Percentiles rank a stretch among this genome's conserved stretches.
Conservation (phyloP, 257 asterid species). For the Paulownia fortunei region DNA sequence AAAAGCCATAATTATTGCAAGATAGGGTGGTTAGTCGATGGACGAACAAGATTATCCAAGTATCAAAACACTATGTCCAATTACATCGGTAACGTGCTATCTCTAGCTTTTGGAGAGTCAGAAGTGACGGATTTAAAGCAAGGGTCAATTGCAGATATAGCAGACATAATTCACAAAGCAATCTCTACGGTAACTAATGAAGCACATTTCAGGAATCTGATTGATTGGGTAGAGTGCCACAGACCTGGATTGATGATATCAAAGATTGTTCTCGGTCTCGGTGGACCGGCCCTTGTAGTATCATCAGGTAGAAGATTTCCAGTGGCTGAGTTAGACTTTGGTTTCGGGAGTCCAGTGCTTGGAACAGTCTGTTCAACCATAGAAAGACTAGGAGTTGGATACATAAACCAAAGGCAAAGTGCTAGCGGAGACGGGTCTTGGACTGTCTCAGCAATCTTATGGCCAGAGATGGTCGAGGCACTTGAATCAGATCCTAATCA, state of each 20-base stretch:
- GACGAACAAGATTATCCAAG: constrained; percentile 46
- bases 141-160: constrained; percentile 43
- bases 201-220: constrained; percentile 55
- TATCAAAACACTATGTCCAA: constrained; percentile 33
- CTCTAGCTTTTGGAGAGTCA: constrained; percentile 50
- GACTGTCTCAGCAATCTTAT: constrained; percentile 59
- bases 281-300: constrained; percentile 52
- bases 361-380: constrained; percentile 60
- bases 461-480: constrained; percentile 66
- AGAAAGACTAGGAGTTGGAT: constrained; percentile 65
- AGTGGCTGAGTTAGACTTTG: constrained; percentile 62
- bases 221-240: constrained; percentile 71
- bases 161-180: constrained; percentile 41
- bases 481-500: constrained; percentile 55
- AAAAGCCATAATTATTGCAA: constrained; percentile 43
- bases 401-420: constrained; percentile 61
- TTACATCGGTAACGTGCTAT: constrained; percentile 60
- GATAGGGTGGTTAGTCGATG: constrained; percentile 68
- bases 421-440: constrained; percentile 58
- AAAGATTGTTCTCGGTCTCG: constrained; percentile 52
- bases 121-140: constrained; percentile 27
- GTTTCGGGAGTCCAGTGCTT: constrained; percentile 62
- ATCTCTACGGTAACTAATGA: constrained; percentile 46
- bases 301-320: constrained; percentile 67
- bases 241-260: constrained; percentile 65